Base-by-base conservation (phyloP, 2,329 filamentous ascomycete species). In the Aspergillus oerlinghausenensis region DNA sequence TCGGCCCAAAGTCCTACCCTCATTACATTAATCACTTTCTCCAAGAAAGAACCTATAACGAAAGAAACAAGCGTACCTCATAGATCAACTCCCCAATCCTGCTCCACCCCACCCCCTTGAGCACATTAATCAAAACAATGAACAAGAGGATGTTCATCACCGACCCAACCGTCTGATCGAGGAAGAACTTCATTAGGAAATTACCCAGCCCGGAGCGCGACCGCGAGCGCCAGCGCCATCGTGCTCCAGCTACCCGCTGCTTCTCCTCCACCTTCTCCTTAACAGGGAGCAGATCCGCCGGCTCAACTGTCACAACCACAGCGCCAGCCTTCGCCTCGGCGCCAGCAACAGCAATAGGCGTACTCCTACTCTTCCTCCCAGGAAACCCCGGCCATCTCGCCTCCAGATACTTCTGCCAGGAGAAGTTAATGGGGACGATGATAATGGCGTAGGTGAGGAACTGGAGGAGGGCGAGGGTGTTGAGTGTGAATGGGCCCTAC, bases 341-440 rank as follows among this genome's bases (percentile, higher is more conserved):
- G 23, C 19, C n/a, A 40, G 10, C n/a, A 10, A 10, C 28, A 29
- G 28, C 28, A 29, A 4, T 10, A 4, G 28, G 28, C 28, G 9
- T 4, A 4, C 28, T 47, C 54, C 25, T 26, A 7, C 25, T 7
- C 25, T 51, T 59, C 25, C 53, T 59, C 11, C 49, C 35, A 2
- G 81, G 80, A 63, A 84, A 82, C 0, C 88, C 87, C 0, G 92
- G 92, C 68, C 91, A 95, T 3, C 79, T 75, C 5, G 82, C 77
- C 74, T 96, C 92, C 52, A 96, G 81, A 68, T 83, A 89, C 43
- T 84, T 82, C 79, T 96, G 92, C 92, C 91, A 96, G 65, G 90
- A 70, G 69, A 91, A 90, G 75, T 97, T 97, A 48, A 89, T 89
- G 2, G 92, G 91, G 43, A 87, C 88, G 72, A 82, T 87, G 57